Evolutionary conservation across 2,329 filamentous ascomycete genomes (phyloP).

Genomic region (Camillea tinctor): DNA sequence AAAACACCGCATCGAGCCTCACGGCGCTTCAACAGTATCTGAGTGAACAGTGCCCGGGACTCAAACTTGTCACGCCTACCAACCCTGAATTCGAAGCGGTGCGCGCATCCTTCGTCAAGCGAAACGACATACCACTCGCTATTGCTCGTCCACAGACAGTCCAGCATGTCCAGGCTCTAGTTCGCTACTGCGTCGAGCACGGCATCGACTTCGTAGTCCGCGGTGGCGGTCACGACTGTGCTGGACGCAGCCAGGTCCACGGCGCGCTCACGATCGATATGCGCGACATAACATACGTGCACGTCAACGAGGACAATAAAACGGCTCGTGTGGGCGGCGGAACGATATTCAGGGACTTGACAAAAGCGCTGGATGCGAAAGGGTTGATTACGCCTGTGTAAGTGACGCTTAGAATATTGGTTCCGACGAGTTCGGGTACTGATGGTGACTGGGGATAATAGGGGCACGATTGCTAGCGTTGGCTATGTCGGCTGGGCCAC

Average conservation of each 20-base stretch:
- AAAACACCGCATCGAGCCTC: neutral
- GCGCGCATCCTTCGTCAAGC: constrained; percentile 14
- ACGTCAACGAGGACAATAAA: constrained; percentile 24
- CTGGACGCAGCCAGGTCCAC: constrained; percentile 30
- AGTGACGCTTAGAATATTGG: constrained; percentile 5
- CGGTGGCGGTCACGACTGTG: constrained; percentile 37
- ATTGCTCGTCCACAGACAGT: constrained; percentile 21
- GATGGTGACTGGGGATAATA: neutral
- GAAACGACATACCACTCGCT: constrained; percentile 11
- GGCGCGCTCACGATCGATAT: constrained; percentile 37
- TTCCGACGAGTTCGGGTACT: neutral
- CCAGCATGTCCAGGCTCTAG: constrained; percentile 18
- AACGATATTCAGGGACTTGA: constrained; percentile 30
- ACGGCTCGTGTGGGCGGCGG: constrained; percentile 38
- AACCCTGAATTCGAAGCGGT: constrained; percentile 16
- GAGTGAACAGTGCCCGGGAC: neutral
- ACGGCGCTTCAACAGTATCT: neutral
- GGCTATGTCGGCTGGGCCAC: constrained; percentile 36
- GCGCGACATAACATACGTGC: constrained; percentile 35
- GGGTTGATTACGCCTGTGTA: constrained; percentile 31
- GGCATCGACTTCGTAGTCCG: constrained; percentile 29
- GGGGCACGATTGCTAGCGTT: constrained; percentile 27
- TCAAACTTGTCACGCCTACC: neutral
- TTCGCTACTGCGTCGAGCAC: constrained; percentile 18
- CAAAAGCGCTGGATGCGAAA: constrained; percentile 25